Base-by-base conservation (phyloP, 768 basidiomycete species). In the Psilocybe tampanensis region DNA sequence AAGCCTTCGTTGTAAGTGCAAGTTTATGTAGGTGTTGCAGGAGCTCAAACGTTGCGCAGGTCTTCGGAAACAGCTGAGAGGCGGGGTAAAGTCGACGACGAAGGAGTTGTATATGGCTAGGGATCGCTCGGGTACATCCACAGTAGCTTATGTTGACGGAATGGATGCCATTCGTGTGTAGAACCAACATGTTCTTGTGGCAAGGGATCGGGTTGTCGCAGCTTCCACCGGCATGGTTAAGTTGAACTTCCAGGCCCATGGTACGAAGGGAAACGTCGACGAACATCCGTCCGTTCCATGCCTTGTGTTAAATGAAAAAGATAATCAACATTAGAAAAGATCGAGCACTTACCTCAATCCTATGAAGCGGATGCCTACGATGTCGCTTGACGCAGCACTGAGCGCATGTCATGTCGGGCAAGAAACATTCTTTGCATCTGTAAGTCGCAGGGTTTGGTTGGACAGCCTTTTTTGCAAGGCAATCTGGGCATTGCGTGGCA, bases 101-200 rank as follows among this genome's bases (percentile, higher is more conserved):
- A n/a, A n/a, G n/a, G n/a, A n/a, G n/a, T n/a, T n/a, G n/a, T n/a
- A n/a, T n/a, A n/a, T n/a, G n/a, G n/a, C n/a, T n/a, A n/a, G n/a
- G n/a, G n/a, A 19, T 1, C 43, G 34, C 0, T 54, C 32, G 21
- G 23, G 41, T 8, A 56, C 54, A 56, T 17, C 47, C 48, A 39
- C 54, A 60, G 39, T 23, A 56, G 12, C 52, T 33, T 1, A 56
- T 15, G 5, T 54, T 41, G 19, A 60, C 59, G 9, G 55, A 23
- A 34, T 60, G 59, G 18, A 60, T 26, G 13, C 59, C 59, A 26
- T 60, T 60, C 8, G 59, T 60, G 29, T 60, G 59, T 2, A 60
- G 15, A 2, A 56, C 59, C 17, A 56, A n/a, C 42, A 60, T 51
- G 15, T 15, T 34, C 8, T 7, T 15, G 15, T 34, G 33, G 33